Base-by-base conservation (phyloP, 1,139 yeast genomes). In the Yueomyces sp. region DNA sequence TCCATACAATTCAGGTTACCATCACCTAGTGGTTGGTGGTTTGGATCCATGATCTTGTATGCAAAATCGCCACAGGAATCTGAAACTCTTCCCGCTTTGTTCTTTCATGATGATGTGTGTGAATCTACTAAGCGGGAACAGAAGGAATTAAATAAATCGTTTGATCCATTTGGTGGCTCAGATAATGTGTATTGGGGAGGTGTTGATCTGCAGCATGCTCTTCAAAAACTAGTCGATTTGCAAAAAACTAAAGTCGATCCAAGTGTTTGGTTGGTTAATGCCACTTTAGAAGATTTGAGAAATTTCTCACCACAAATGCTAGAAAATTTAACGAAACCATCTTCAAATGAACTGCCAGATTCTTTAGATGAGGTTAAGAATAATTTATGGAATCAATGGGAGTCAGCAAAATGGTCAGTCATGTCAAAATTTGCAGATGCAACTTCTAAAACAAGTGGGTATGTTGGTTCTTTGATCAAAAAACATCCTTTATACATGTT, bases 81-180 rank as follows among this genome's bases (percentile, higher is more conserved):
- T 40, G 81, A 83, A 36, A 75, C 76, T 47, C 57, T 80, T 12
- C 96, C 97, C 0, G 81, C 87, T 6, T 59, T 91, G 38, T 91
- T 87, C 61, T 89, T 93, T 67, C 97, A 91, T 61, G 98, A 93
- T 57, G 81, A 84, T 46, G 91, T 84, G 53, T 76, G 82, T 28
- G 78, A 84, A 5, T 81, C 93, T 38, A 85, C 95, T 0, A 66
- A 73, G 44, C 63, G 71, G 48, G 80, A 75, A 50, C 81, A 78
- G 50, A 73, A 78, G 46, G 75, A 74, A 51, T 45, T 58, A 25
- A 55, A 52, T 35, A 75, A 78, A 56, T 66, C 73, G 27, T 86
- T 87, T 60, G 84, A 81, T 48, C 89, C 94, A 0, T 89, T 85
- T 62, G 75, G 75, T 27, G 73, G 72, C 32, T 72, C 73, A 32